These are phyloP conservation scores for Tephrocybe sp. DNA, from an alignment of 768 basidiomycete species.

Conservation along the genomic window DNA sequence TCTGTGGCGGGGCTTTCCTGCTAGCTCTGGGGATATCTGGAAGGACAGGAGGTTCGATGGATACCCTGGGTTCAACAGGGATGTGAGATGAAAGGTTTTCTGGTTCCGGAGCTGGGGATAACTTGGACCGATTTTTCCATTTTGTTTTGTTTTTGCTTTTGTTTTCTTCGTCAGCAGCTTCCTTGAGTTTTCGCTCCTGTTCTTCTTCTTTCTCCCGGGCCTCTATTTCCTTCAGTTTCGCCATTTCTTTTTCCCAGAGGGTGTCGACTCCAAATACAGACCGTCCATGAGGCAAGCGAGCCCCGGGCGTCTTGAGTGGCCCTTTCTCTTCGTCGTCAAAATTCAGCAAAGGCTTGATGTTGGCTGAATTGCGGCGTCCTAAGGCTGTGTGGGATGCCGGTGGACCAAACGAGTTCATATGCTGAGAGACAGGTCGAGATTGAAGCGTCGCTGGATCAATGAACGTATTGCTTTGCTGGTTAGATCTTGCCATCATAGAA, in stretches of 20 bases:
- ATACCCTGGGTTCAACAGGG: conserved; percentile 26
- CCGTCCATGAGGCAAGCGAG: conserved; percentile 40
- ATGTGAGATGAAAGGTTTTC: conserved; percentile 12
- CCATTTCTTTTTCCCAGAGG: conserved; percentile 89
- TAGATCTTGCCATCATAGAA: conserved; percentile 85
- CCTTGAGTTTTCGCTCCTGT: conserved; percentile 44
- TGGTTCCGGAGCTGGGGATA: background rate
- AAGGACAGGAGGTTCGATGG: conserved; percentile 40
- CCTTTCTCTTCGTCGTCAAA: conserved; percentile 52
- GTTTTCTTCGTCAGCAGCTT: conserved; percentile 44
- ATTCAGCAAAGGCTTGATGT: conserved; percentile 63
- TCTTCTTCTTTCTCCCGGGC: conserved; percentile 58
- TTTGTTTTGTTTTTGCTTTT: conserved; percentile 49
- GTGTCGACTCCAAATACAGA: conserved; percentile 95
- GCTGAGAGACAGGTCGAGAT: conserved; percentile 43
- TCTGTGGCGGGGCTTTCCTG: conserved; percentile 33
- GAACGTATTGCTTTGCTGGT: conserved; percentile 59
- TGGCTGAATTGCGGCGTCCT: conserved; percentile 45
- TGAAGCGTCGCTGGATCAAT: conserved; percentile 69
- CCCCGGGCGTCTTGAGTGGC: conserved; percentile 21
- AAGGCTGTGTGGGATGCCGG: conserved; percentile 35
- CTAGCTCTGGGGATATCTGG: conserved; percentile 40
- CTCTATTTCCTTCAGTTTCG: conserved; percentile 76
- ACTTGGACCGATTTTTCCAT: conserved; percentile 34
- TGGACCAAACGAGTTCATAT: conserved; percentile 40